A percentile compares a stretch with the other conserved stretches of the same genome.
Conservation (phyloP, 495 filamentous ascomycete genomes). For the Rostrohypoxylon terebratum region DNA sequence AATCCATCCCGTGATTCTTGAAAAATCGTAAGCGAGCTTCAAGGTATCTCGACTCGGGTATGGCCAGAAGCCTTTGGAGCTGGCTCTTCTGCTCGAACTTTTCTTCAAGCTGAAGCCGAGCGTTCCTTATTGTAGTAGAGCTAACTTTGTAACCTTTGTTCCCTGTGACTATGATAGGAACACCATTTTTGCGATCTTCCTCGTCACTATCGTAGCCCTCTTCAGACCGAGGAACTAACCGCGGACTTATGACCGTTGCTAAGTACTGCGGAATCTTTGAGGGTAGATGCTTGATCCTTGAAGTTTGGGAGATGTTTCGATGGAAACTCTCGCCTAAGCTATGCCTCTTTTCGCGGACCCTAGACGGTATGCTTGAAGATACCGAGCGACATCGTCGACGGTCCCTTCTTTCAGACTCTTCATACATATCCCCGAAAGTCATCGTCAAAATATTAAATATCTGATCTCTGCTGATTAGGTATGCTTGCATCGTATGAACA, state of each 20-base stretch:
- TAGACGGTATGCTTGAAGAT: background rate
- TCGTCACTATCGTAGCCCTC: slow-evolving; percentile 32
- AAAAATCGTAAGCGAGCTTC: slow-evolving; percentile 2
- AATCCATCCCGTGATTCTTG: background rate
- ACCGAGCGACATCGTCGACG: background rate
- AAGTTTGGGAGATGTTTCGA: background rate
- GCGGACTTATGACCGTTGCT: background rate
- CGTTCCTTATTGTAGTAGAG: background rate
- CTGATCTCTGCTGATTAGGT: background rate
- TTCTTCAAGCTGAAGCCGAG: background rate
- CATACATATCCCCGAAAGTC: background rate
- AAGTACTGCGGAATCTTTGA: background rate
- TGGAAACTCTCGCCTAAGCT: background rate
- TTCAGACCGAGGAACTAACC: background rate
- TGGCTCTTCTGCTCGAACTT: background rate
- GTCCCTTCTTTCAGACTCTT: background rate
- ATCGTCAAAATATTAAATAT: background rate
- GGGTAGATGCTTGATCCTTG: background rate
- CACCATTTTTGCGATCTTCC: slow-evolving; percentile 32
- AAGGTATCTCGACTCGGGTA: slow-evolving; percentile 8
- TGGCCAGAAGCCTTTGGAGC: background rate
- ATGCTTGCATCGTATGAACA: background rate
- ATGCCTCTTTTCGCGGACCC: background rate
- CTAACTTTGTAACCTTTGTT: background rate
- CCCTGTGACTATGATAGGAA: slow-evolving; percentile 13